Percentiles rank a stretch among this genome's conserved stretches.
phyloP scores from a whole-genome alignment of 805 yeast species.

The Sugiyamaella chiloensis region DNA sequence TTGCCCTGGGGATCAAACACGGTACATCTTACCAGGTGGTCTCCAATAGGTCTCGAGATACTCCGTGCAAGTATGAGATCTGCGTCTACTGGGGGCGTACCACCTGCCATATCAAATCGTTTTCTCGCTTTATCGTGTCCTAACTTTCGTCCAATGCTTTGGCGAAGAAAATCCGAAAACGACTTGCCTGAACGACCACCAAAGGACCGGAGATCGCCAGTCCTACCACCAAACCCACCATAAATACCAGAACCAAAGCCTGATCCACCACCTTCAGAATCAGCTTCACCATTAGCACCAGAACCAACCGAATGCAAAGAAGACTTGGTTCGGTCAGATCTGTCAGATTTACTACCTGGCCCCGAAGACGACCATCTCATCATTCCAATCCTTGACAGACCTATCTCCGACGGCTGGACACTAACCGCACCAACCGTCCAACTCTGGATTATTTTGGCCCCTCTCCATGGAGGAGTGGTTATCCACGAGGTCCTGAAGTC shows the following conservation, averaged over 20 bases:
- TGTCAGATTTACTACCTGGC: too few relatives aligned
- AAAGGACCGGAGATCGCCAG: too few relatives aligned
- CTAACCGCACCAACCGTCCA: too few relatives aligned
- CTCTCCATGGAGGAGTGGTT: constrained; percentile 3
- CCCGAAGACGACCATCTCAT: too few relatives aligned
- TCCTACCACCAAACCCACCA: too few relatives aligned
- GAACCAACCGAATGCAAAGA: not conserved
- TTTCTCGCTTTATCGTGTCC: not conserved
- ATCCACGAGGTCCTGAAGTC: constrained; percentile 2
- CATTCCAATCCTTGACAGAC: too few relatives aligned
- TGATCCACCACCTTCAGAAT: too few relatives aligned
- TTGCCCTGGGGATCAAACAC: constrained; percentile 69
- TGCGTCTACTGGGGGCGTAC: constrained; percentile 1
- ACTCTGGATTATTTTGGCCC: too few relatives aligned
- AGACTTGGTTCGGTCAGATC: too few relatives aligned
- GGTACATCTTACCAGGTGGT: constrained; percentile 67
- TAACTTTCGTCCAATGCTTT: not conserved
- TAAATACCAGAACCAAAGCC: too few relatives aligned
- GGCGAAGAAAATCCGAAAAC: not conserved
- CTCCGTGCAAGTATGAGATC: constrained; percentile 25
- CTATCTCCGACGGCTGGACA: too few relatives aligned
- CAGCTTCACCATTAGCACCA: not conserved
- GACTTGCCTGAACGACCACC: too few relatives aligned
- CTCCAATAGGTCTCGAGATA: constrained; percentile 21
- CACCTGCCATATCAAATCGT: not conserved